Base-by-base conservation (phyloP, 768 basidiomycete species). In the Epithele typhae region DNA sequence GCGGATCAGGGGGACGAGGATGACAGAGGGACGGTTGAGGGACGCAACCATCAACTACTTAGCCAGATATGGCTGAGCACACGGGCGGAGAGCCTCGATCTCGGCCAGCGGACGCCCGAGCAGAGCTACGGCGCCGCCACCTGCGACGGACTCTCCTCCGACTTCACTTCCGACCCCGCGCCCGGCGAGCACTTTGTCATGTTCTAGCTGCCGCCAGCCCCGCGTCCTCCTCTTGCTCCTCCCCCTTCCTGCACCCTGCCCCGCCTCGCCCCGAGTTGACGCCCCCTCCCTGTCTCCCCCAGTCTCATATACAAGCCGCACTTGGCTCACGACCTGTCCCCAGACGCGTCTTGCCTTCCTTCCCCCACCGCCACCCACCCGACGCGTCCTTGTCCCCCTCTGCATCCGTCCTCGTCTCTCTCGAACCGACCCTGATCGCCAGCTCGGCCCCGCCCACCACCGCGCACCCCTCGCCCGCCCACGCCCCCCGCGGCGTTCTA, bases 391-490 rank as follows among this genome's bases (percentile, higher is more conserved):
- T 15, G 21, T 9, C 39, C 14, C 25, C 40, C 18, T 40, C 38
- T 3, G 6, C 8, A 8, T 24, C 10, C 23, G n/a, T 5, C 15
- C 21, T 15, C 40, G 4, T 30, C 17, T 18, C 22, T 17, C 25
- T 25, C 15, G 15, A 14, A n/a, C 10, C n/a, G 14, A 4, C 40
- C 10, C 7, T 4, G 24, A 41, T 43, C 34, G 25, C 46, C 40
- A 47, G 35, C 47, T 48, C 46, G 40, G 43, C 23, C 30, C 42
- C 48, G 51, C 37, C 41, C 42, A 25, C 27, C 25, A 3, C 21
- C 12, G 42, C 35, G 22, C 34, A 4, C 38, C 22, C 37, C 25
- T 17, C 40, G 24, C n/a, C n/a, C n/a, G n/a, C 7, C 8, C 27
- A 30, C 27, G 7, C 27, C 27, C 27, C 27, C 27, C 27, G 8